Evolutionary conservation across 257 asterid species (phyloP).

Genomic region (Primulina eburnea): DNA sequence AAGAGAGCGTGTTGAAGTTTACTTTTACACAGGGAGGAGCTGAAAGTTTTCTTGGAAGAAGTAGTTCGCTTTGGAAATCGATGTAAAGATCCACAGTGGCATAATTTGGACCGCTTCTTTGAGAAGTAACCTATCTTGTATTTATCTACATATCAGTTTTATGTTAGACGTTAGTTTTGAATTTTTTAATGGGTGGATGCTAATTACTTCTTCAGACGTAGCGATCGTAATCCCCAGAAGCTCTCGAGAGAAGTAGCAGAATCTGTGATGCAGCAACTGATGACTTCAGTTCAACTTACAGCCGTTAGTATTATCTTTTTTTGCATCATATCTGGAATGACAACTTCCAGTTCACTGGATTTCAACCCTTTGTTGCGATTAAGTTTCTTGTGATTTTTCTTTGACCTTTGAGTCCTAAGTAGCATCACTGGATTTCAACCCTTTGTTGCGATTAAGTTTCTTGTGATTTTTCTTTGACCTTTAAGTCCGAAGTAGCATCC

Average conservation of each 20-base stretch:
- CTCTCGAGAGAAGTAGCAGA: slow-evolving; percentile 61
- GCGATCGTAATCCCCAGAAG: slow-evolving; percentile 57
- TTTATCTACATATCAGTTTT: slow-evolving; percentile 14
- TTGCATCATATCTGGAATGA: neutral
- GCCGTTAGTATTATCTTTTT: slow-evolving; percentile 58
- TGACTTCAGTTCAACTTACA: slow-evolving; percentile 62
- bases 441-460: too few relatives aligned
- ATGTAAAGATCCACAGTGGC: slow-evolving; percentile 93
- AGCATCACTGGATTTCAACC: neutral
- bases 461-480: too few relatives aligned
- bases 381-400: too few relatives aligned
- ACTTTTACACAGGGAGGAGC: slow-evolving; percentile 56
- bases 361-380: too few relatives aligned
- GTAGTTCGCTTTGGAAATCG: slow-evolving; percentile 81
- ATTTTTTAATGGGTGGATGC: slow-evolving; percentile 9
- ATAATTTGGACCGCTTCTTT: slow-evolving; percentile 71
- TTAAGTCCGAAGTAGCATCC: neutral
- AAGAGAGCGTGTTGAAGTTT: neutral
- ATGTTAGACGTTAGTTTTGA: slow-evolving; percentile 5
- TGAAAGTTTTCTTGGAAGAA: slow-evolving; percentile 67
- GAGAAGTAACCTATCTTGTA: slow-evolving; percentile 51
- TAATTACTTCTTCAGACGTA: slow-evolving; percentile 42
- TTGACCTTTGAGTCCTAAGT: neutral
- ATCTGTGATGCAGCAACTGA: slow-evolving; percentile 57
- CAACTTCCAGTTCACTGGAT: neutral